A percentile compares a stretch with the other conserved stretches of the same genome.
Evolutionary conservation across 805 yeast genomes (phyloP).

Genomic region (Danielia reshetovae): DNA sequence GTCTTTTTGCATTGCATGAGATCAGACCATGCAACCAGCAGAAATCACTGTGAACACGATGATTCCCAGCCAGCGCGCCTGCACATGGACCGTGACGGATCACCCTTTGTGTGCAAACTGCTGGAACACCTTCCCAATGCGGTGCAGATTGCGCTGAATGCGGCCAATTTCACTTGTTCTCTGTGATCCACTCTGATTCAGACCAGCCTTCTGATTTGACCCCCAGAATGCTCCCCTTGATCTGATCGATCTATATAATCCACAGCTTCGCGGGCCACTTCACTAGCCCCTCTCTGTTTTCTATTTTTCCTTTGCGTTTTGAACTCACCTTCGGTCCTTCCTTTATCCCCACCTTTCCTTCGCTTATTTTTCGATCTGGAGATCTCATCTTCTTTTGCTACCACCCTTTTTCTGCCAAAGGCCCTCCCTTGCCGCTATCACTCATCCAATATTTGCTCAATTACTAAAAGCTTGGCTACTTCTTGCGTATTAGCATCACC

Average conservation of each 20-base stretch:
- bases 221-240: not conserved
- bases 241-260: not conserved
- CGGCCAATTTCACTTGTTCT: conserved; percentile 2
- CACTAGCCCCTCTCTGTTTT: not conserved
- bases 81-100: conserved; percentile 1
- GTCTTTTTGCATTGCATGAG: no score
- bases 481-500: no score
- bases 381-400: no score
- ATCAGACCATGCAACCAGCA: no score
- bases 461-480: no score
- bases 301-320: not conserved
- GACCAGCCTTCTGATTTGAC: not conserved
- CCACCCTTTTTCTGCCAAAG: no score
- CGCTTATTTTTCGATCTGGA: not conserved
- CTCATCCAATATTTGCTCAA: no score
- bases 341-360: conserved; percentile 1
- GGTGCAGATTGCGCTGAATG: conserved; percentile 11
- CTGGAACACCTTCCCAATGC: conserved; percentile 9
- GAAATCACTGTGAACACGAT: no score
- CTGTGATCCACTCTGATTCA: not conserved
- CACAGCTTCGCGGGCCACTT: not conserved
- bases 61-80: not conserved
- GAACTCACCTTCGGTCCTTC: not conserved
- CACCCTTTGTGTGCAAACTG: conserved; percentile 1
- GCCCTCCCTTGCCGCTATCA: no score